These are phyloP conservation scores for Saccharomycopsis microspora DNA, from an alignment of 805 yeast species.

Conservation along the genomic window DNA sequence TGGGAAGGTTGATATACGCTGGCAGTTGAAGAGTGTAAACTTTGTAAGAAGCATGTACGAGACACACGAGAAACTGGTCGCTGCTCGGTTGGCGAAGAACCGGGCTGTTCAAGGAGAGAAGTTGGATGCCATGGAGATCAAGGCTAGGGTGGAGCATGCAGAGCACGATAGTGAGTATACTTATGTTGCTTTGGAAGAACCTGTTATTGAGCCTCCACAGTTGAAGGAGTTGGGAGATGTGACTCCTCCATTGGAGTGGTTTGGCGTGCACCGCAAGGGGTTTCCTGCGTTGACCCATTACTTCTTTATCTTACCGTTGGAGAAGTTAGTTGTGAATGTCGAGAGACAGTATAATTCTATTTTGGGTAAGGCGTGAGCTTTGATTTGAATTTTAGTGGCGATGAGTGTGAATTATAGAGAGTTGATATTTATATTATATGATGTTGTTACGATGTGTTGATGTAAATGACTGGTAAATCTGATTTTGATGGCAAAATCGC, in stretches of 20 bases:
- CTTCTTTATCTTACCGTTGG: conserved; percentile 59
- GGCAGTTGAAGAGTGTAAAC: conserved; percentile 90
- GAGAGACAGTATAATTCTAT: conserved; percentile 33
- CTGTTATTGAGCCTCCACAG: conserved; percentile 81
- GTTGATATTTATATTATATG: too few species aligned
- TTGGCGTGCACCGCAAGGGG: conserved; percentile 80
- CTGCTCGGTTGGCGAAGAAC: conserved; percentile 40
- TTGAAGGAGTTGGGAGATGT: conserved; percentile 89
- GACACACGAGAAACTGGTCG: conserved; percentile 65
- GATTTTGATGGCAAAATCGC: too few species aligned
- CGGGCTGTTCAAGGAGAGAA: conserved; percentile 29
- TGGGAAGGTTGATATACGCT: conserved; percentile 80
- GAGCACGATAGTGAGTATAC: conserved; percentile 26
- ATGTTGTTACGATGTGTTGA: too few species aligned
- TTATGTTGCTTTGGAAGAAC: conserved; percentile 60
- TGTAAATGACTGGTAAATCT: too few species aligned
- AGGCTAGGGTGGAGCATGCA: conserved; percentile 15
- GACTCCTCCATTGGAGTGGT: conserved; percentile 97
- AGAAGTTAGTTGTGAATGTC: conserved; percentile 60
- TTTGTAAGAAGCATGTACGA: conserved; percentile 90
- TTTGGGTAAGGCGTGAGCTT: conserved; percentile 26
- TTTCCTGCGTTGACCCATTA: conserved; percentile 86
- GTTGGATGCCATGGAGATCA: conserved; percentile 24
- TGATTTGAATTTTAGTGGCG: too few species aligned
- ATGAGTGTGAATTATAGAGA: too few species aligned